Base-by-base conservation (phyloP, 2,329 filamentous ascomycete genomes). In the Penicillium vulpinum region DNA sequence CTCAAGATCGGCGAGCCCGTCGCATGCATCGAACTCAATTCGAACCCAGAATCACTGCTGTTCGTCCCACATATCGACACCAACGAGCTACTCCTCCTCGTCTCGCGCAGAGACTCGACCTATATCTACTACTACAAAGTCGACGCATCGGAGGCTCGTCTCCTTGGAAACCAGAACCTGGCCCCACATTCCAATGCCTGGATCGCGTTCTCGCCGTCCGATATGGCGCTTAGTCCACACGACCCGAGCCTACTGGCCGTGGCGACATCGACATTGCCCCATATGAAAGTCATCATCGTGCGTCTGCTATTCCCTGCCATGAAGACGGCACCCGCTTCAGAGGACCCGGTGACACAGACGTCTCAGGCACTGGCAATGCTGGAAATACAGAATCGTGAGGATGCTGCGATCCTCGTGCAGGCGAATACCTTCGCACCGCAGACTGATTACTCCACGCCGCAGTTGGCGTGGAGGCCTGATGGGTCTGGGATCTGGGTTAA, bases 101-200 rank as follows among this genome's bases (percentile, higher is more conserved):
- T 84, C 26, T 81, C 82, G 22, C 75, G 84, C 39, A 77, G 81
- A 54, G 85, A 87, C 65, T 86, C 84, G 4, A 85, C 81, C 2
- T 80, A 80, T 63, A 72, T 87, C 22, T 80, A 83, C 62, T 87
- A 83, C 70, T 85, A 86, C 54, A 52, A 64, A 48, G 63, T 73
- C 29, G 58, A 62, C 36, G 15, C 43, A 16, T n/a, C 50, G 15
- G 22, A 28, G 51, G 72, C 78, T 48, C 64, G 66, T 26, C 72
- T 83, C 9, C 71, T 84, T 4, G 84, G 83, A 24, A 78, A 77
- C 56, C 85, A 87, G 62, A 86, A 86, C 60, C 77, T 87, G 3
- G 83, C 85, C 9, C 85, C 85, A 1, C 80, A 85, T 64, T 85
- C 83, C 3, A 86, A 83, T 65, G 79, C 84, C n/a, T 88, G 85